Conservation (phyloP, 768 basidiomycete species). For the Russula sp. region DNA sequence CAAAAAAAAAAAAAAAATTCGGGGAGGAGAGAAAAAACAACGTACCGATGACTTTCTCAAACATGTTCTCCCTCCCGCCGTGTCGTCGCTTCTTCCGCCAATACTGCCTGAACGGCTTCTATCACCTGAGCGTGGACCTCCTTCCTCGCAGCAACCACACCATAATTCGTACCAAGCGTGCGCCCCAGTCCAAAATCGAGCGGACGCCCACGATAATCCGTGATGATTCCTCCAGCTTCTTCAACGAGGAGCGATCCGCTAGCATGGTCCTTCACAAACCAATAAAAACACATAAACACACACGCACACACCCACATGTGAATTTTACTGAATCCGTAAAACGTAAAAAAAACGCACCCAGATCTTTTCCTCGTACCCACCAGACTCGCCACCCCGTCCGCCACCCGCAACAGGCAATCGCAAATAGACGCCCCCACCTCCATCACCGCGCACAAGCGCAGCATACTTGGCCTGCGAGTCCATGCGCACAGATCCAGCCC, state of each 20-base stretch:
- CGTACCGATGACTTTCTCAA: conserved; percentile 2
- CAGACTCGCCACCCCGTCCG: conserved; percentile 45
- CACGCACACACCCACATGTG: too few relatives aligned
- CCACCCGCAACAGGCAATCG: conserved; percentile 66
- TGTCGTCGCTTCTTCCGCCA: conserved; percentile 4
- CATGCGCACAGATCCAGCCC: conserved; percentile 71
- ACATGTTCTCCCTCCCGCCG: not conserved
- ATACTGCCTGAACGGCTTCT: conserved; percentile 66
- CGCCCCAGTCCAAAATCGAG: conserved; percentile 87
- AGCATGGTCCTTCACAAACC: conserved; percentile 71
- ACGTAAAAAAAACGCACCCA: conserved; percentile 53
- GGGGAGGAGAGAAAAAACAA: not conserved
- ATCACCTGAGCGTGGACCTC: conserved; percentile 67
- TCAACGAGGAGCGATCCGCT: conserved; percentile 78
- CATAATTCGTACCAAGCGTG: conserved; percentile 82
- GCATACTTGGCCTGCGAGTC: conserved; percentile 97
- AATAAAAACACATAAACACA: too few relatives aligned
- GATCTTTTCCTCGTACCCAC: conserved; percentile 90
- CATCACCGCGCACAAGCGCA: conserved; percentile 81
- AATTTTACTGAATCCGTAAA: too few relatives aligned
- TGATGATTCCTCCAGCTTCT: conserved; percentile 88
- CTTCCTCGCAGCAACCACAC: conserved; percentile 79
- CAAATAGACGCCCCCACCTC: conserved; percentile 61
- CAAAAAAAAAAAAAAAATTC: not conserved
- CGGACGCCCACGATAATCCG: conserved; percentile 72